A percentile compares a stretch with the other conserved stretches of the same genome.
Conservation (phyloP, 2,329 filamentous ascomycete genomes). For the Botryotinia convoluta region DNA sequence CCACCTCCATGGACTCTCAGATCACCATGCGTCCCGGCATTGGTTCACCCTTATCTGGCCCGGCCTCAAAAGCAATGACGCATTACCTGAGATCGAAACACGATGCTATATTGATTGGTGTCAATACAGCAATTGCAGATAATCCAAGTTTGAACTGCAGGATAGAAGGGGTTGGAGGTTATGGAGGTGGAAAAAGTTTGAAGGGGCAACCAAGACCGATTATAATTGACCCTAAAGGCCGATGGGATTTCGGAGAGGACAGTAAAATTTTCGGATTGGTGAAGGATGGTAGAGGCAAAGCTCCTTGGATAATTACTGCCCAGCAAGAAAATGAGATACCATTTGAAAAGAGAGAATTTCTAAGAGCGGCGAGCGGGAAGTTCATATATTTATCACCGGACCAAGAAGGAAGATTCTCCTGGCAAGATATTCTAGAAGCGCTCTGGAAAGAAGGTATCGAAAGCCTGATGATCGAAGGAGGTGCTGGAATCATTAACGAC, state of each 20-base stretch:
- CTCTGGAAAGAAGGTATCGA: conserved; percentile 42
- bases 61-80: conserved; percentile 85
- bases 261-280: conserved; percentile 65
- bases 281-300: conserved; percentile 62
- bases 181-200: conserved; percentile 43
- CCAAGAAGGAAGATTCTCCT: not conserved
- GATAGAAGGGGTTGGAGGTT: conserved; percentile 49
- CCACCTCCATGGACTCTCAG: conserved; percentile 81
- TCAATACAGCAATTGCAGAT: conserved; percentile 79
- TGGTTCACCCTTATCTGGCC: conserved; percentile 81
- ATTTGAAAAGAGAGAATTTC: not conserved
- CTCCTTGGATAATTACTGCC: conserved; percentile 66
- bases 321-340: not conserved
- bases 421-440: not conserved
- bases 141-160: conserved; percentile 84
- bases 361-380: conserved; percentile 23
- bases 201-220: conserved; percentile 20
- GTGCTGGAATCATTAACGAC: conserved; percentile 77
- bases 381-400: conserved; percentile 19
- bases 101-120: conserved; percentile 81
- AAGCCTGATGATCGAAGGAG: conserved; percentile 92
- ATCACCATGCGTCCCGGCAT: conserved; percentile 52
- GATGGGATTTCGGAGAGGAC: conserved; percentile 23
- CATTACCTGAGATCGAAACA: conserved; percentile 83
- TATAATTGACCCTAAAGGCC: conserved; percentile 40